Conservation (phyloP, 345 rosid genomes). For the Dipteronia dyeriana region DNA sequence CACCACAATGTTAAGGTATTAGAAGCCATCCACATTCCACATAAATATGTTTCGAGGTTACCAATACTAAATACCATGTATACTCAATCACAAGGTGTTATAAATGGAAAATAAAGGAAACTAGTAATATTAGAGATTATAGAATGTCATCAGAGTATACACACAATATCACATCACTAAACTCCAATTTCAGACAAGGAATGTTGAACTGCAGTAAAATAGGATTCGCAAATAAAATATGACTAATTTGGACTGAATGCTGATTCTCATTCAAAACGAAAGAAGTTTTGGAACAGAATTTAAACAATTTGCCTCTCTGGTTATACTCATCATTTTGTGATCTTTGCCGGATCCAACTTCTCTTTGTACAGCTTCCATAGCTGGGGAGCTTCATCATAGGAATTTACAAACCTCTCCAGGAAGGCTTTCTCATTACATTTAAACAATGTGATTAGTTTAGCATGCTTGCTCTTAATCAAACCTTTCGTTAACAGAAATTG, state of each 20-base stretch:
- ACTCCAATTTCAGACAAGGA: neutral
- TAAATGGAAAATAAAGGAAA: too few relatives aligned
- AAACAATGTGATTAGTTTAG: neutral
- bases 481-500: slow-evolving; percentile 21
- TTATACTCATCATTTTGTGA: neutral
- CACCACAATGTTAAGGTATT: too few relatives aligned
- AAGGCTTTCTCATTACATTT: neutral
- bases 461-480: slow-evolving; percentile 18
- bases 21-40: too few relatives aligned
- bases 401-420: slow-evolving; percentile 19
- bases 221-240: neutral
- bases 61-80: too few relatives aligned
- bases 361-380: slow-evolving; percentile 23
- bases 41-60: too few relatives aligned
- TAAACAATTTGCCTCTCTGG: neutral
- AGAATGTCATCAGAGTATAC: too few relatives aligned
- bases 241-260: neutral
- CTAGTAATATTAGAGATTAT: too few relatives aligned
- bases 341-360: neutral
- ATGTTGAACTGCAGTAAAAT: neutral
- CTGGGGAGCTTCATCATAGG: slow-evolving; percentile 13
- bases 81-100: too few relatives aligned
- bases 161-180: neutral
- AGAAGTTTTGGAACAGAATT: too few relatives aligned
- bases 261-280: too few relatives aligned